A percentile compares a stretch with the other conserved stretches of the same genome.
Evolutionary conservation across 2,329 filamentous ascomycete genomes (phyloP).

Genomic region (Chalaropsis thielavioides): DNA sequence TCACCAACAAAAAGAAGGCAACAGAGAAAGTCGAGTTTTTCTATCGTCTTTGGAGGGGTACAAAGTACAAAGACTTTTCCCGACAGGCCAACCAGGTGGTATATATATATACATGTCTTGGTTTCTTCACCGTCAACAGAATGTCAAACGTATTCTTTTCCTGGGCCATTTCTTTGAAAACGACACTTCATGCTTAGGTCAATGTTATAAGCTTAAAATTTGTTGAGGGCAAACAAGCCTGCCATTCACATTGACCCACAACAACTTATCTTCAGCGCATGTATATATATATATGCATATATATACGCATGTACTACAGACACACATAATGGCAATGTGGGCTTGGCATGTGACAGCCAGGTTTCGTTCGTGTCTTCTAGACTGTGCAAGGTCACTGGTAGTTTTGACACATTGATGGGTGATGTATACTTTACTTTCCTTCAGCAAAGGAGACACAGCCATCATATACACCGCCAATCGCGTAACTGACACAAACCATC

Average conservation of each 20-base stretch:
- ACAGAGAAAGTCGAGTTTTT: background rate
- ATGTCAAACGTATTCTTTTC: background rate
- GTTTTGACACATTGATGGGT: too few species aligned
- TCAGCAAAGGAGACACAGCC: too few species aligned
- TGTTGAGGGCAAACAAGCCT: background rate
- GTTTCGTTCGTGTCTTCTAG: background rate
- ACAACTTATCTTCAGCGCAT: background rate
- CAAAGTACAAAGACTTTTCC: background rate
- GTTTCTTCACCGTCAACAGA: too few species aligned
- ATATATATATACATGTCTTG: too few species aligned
- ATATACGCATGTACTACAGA: background rate
- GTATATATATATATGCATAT: background rate
- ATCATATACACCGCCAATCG: too few species aligned
- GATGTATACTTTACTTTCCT: too few species aligned
- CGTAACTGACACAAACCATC: too few species aligned
- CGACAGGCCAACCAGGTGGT: background rate
- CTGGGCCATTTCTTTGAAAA: background rate
- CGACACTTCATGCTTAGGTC: background rate
- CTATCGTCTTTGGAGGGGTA: background rate
- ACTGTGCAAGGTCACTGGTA: background rate
- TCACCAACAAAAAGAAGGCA: background rate
- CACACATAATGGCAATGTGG: too few species aligned
- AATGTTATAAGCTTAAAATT: conserved; percentile 1
- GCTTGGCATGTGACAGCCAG: background rate
- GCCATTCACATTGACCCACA: background rate